Conservation (phyloP, 352 stramenopile genomes). For the Phytophthora capsici region DNA sequence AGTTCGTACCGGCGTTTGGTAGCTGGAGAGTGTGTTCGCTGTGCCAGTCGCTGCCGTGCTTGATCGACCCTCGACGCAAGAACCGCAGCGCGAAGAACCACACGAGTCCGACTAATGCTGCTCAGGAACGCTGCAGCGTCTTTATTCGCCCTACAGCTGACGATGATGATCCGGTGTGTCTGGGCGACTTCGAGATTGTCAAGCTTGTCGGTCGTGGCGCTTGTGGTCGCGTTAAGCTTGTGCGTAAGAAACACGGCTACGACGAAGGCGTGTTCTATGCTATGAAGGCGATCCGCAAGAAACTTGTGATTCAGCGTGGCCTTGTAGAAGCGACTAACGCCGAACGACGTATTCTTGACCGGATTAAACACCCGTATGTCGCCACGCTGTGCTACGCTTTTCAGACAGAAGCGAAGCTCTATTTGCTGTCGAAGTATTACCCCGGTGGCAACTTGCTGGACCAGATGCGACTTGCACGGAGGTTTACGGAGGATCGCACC, state of each 20-base stretch:
- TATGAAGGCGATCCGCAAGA: conserved; percentile 91
- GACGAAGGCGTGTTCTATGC: conserved; percentile 86
- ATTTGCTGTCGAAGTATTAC: conserved; percentile 96
- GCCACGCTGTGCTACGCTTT: conserved; percentile 94
- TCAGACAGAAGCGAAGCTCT: conserved; percentile 91
- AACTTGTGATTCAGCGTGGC: conserved; percentile 83
- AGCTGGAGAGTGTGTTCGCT: conserved; percentile 83
- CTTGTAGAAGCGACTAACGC: conserved; percentile 93
- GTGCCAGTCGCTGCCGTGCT: conserved; percentile 78
- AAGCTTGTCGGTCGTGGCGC: conserved; percentile 96
- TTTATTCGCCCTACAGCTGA: conserved; percentile 77
- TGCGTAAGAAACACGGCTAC: conserved; percentile 87
- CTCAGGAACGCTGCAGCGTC: conserved; percentile 65
- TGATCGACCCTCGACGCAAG: conserved; percentile 84
- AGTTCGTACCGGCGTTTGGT: conserved; percentile 79
- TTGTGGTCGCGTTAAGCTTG: conserved; percentile 86
- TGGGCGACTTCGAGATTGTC: conserved; percentile 97
- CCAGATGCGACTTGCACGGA: conserved; percentile 87
- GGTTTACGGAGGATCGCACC: conserved; percentile 94
- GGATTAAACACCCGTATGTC: conserved; percentile 98
- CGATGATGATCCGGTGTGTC: conserved; percentile 64
- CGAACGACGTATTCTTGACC: conserved; percentile 88
- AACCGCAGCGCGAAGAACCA: conserved; percentile 71
- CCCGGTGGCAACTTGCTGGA: conserved; percentile 95
- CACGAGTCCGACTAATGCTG: conserved; percentile 51